Evolutionary conservation across 176 grass and related monocot species (phyloP).

Genomic region (Oryza officinalis): DNA sequence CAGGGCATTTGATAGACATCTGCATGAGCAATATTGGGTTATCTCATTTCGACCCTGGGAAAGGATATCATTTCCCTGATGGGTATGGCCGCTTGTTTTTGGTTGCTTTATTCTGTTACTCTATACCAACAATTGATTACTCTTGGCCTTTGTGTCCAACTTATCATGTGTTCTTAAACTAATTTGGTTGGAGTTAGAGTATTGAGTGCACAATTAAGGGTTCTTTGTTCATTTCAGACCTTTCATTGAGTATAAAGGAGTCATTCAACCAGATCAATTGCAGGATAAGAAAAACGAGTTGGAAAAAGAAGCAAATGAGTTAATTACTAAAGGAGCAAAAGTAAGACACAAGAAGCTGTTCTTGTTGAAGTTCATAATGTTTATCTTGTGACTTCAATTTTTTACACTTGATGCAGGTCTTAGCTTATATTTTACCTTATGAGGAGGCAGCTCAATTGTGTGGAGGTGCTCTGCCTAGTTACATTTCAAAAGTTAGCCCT

Average conservation of each 20-base stretch:
- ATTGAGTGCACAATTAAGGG: not conserved
- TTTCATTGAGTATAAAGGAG: slow-evolving; percentile 86
- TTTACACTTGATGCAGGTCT: slow-evolving; percentile 51
- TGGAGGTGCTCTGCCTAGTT: slow-evolving; percentile 76
- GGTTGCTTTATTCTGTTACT: not conserved
- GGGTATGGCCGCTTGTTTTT: slow-evolving; percentile 49
- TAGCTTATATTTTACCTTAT: slow-evolving; percentile 71
- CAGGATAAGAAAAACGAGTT: slow-evolving; percentile 57
- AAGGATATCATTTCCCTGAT: slow-evolving; percentile 86
- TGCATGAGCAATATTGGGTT: slow-evolving; percentile 61
- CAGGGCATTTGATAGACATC: slow-evolving; percentile 87
- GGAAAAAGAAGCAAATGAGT: slow-evolving; percentile 70
- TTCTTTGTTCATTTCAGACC: slow-evolving; percentile 37
- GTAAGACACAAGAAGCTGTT: slow-evolving; percentile 32
- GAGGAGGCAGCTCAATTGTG: slow-evolving; percentile 73
- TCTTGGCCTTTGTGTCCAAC: not conserved
- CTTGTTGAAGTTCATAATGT: not conserved
- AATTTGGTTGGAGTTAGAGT: slow-evolving; percentile 16
- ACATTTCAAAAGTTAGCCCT: slow-evolving; percentile 69
- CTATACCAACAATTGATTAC: not conserved
- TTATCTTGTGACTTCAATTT: not conserved
- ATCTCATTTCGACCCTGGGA: slow-evolving; percentile 64
- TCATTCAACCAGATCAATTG: slow-evolving; percentile 56
- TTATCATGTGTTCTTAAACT: not conserved
- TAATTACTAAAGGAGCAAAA: slow-evolving; percentile 71